These are phyloP conservation scores for Aaosphaeria arxii DNA, from an alignment of 2,329 filamentous ascomycete genomes.

Conservation along the genomic window DNA sequence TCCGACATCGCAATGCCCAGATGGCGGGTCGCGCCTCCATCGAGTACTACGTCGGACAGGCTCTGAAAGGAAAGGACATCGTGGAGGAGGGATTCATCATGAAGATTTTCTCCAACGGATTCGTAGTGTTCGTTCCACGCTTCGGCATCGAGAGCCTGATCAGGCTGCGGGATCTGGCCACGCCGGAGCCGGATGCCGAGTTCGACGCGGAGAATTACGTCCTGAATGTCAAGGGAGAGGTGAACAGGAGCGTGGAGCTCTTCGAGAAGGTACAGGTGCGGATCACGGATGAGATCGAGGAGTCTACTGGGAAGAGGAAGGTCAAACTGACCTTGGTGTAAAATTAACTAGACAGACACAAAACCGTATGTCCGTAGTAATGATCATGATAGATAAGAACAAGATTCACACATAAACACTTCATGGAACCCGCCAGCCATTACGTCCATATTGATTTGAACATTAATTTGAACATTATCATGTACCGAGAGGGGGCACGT, in stretches of 20 bases:
- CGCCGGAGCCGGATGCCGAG: slow-evolving; percentile 70
- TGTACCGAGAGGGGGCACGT: no score
- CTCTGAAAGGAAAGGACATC: slow-evolving; percentile 71
- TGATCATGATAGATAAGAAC: no score
- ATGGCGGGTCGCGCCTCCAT: slow-evolving; percentile 91
- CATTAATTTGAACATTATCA: no score
- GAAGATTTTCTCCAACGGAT: slow-evolving; percentile 95
- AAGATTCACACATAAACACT: no score
- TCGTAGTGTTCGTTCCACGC: slow-evolving; percentile 91
- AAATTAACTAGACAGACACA: neutral
- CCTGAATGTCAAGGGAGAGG: slow-evolving; percentile 59
- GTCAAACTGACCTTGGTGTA: slow-evolving; percentile 64
- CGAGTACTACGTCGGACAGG: slow-evolving; percentile 97
- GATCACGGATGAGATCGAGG: slow-evolving; percentile 90
- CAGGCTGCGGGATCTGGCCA: slow-evolving; percentile 75
- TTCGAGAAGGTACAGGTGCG: slow-evolving; percentile 90
- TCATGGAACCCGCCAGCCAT: no score
- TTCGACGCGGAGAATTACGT: slow-evolving; percentile 87
- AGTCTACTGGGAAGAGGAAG: slow-evolving; percentile 91
- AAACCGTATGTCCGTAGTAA: no score
- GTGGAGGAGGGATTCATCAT: slow-evolving; percentile 95
- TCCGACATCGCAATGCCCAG: slow-evolving; percentile 94
- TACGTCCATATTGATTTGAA: no score
- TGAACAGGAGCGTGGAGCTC: slow-evolving; percentile 66
- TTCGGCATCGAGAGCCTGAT: slow-evolving; percentile 96